Evolutionary conservation across 73 alveolate species (phyloP), one percentile per base, ranked within the genome.

Genomic region (Uronychia setigera): DNA sequence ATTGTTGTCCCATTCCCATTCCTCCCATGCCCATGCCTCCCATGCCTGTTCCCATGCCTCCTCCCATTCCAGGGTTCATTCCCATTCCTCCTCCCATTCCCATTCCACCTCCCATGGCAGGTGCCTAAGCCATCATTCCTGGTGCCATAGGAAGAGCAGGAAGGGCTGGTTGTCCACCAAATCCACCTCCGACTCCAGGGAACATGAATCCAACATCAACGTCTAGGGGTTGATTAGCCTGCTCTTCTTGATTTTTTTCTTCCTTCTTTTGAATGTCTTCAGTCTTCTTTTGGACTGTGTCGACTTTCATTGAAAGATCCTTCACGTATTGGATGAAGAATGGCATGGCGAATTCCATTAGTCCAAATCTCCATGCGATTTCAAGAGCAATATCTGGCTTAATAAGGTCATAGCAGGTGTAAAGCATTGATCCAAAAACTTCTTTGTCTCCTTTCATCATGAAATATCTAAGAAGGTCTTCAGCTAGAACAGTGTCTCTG

Each of bases 321-420:
- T 96, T 96, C 87, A 97, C 97, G 85, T 96, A 93, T 92, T 98
- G 98, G 59, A 98, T 97, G 98, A 96, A 97, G 93, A 93, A 98
- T 28, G 99, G 99, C 99, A 98, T 98, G 82, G 96, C 98, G 93
- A 95, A 95, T 82, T 98, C 99, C 82, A 93, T 87, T 82, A 96
- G 95, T 35, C 98, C 99, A 83, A 94, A 90, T 95, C 99, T 97
- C 99, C 99, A 97, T n/a, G 99, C 99, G 28, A 96, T 88, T 91
- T 98, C 99, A 97, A 97, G 94, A 34, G 98, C 99, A 59, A 96
- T 97, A 82, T 98, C 99, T 33, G 99, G 99, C 92, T 94, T 95
- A 57, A 98, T 92, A 27, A 96, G 95, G 82, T 97, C 99, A 93
- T 98, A 98, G 92, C 99, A 98, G 84, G 99, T 97, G 95, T 97